Conservation (phyloP, 129 eudicot species). For the Flaveria sonorensis region DNA sequence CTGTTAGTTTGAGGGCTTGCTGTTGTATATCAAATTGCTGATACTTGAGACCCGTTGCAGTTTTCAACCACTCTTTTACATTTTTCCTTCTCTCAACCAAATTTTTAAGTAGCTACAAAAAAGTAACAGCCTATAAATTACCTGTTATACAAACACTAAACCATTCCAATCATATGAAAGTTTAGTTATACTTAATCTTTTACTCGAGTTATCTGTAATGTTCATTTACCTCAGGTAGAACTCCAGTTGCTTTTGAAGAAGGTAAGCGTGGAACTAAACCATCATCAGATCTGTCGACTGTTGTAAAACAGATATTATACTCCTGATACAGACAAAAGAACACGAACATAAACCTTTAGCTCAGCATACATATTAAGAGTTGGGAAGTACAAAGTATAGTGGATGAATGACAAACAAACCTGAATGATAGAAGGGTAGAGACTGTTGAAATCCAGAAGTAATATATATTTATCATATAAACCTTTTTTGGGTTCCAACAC, state of each 20-base stretch:
- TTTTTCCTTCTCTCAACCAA: slow-evolving; percentile 91
- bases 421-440: slow-evolving; percentile 99
- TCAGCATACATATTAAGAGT: slow-evolving; percentile 11
- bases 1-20: slow-evolving; percentile 98
- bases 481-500: slow-evolving; percentile 99
- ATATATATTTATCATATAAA: slow-evolving; percentile 85
- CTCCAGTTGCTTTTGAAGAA: slow-evolving; percentile 68
- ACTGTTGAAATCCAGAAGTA: slow-evolving; percentile 96
- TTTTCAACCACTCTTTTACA: slow-evolving; percentile 75
- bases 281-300: slow-evolving; percentile 84
- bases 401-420: slow-evolving; percentile 49
- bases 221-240: slow-evolving; percentile 83
- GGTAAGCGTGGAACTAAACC: slow-evolving; percentile 76
- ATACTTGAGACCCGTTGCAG: slow-evolving; percentile 83
- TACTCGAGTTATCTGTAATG: background rate
- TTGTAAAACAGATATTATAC: slow-evolving; percentile 96
- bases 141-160: slow-evolving; percentile 15
- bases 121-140: slow-evolving; percentile 1
- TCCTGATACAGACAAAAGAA: slow-evolving; percentile 50
- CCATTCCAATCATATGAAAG: background rate
- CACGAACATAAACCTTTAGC: slow-evolving; percentile 6
- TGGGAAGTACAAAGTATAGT: background rate
- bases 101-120: slow-evolving; percentile 67
- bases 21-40: slow-evolving; percentile 97
- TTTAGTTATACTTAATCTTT: background rate